Evolutionary conservation across 768 basidiomycete species (phyloP), one percentile per base, ranked within the genome.

Genomic region (Hericium alpestre): DNA sequence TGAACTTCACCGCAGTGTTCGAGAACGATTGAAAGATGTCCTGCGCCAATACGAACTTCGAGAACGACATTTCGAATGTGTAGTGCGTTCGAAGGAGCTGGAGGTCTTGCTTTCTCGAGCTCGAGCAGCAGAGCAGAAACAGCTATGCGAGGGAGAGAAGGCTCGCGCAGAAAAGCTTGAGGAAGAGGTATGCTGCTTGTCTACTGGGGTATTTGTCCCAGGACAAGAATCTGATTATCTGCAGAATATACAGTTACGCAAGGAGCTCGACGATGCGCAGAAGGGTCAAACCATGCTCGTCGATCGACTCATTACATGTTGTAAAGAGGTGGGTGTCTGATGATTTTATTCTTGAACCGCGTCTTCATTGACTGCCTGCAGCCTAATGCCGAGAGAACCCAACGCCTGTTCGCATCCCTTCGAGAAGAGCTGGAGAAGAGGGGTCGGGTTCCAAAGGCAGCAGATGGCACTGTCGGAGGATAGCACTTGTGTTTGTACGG

Each of bases 61-160:
- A 58, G 91, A 93, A 73, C 84, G 83, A 67, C 91, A 93, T 74
- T 93, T 93, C 64, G 91, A 93, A 72, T 91, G 89, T 61, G 86
- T 93, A 27, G 85, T 93, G 56, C 87, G 91, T 43, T 93, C 91
- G 46, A 93, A 93, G 71, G 91, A 93, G 70, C 79, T 93, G 22
- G 91, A 93, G 67, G 87, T 93, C 15, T 72, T 93, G 18, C 76
- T 93, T 15, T 90, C 91, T 51, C 82, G 90, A 37, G 91, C 91
- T 46, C 84, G 90, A 68, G 86, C 88, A 23, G 89, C 90, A 10
- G 91, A 93, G 65, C 88, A 91, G 68, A 87, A 86, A 69, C 86
- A 90, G 63, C 74, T 92, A 49, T 84, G 84, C 13, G 87, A 91
- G 51, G 79, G 81, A 53, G 88, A 91, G 69, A 87, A 82, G 67